These are phyloP conservation scores for Escovopsis sp. DNA, from an alignment of 2,329 filamentous ascomycete genomes.

Conservation along the genomic window DNA sequence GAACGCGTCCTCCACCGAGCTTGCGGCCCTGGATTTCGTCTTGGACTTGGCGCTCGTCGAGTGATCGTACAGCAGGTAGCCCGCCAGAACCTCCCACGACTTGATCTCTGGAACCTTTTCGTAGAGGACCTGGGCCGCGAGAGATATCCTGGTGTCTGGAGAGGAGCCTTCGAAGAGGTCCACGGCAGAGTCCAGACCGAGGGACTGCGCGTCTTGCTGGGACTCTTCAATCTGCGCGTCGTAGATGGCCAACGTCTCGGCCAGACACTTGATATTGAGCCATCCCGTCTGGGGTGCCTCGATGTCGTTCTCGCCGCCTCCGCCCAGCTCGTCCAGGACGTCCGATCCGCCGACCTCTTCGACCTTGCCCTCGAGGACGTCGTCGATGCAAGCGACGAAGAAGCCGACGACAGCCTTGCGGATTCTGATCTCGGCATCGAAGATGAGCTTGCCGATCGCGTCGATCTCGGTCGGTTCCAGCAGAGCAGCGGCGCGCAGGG, in stretches of 20 bases:
- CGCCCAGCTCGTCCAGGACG: constrained; percentile 58
- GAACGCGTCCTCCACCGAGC: constrained; percentile 42
- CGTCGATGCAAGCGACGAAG: constrained; percentile 75
- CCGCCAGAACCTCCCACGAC: constrained; percentile 77
- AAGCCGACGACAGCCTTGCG: constrained; percentile 82
- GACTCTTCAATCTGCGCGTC: constrained; percentile 53
- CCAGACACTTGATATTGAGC: constrained; percentile 84
- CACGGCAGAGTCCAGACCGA: constrained; percentile 33
- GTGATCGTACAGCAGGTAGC: constrained; percentile 87
- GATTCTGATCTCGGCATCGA: constrained; percentile 70
- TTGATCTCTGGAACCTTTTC: constrained; percentile 66
- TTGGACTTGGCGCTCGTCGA: constrained; percentile 45
- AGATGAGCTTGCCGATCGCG: constrained; percentile 70
- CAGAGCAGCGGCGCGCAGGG: constrained; percentile 68
- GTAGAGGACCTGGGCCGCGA: constrained; percentile 75
- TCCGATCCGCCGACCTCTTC: constrained; percentile 77
- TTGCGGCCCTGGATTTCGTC: constrained; percentile 34
- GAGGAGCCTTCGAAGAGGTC: constrained; percentile 46
- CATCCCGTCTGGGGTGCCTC: constrained; percentile 65
- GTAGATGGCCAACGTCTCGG: constrained; percentile 69
- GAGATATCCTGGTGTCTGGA: constrained; percentile 66
- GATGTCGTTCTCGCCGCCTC: constrained; percentile 58
- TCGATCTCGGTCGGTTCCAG: constrained; percentile 88
- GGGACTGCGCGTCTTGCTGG: constrained; percentile 27
- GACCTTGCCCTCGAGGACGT: constrained; percentile 61